Percentiles rank a stretch among this genome's conserved stretches.
These are phyloP conservation scores for Dysphania ambrosioides DNA, from an alignment of 148 eudicot genomes.

Conservation along the genomic window DNA sequence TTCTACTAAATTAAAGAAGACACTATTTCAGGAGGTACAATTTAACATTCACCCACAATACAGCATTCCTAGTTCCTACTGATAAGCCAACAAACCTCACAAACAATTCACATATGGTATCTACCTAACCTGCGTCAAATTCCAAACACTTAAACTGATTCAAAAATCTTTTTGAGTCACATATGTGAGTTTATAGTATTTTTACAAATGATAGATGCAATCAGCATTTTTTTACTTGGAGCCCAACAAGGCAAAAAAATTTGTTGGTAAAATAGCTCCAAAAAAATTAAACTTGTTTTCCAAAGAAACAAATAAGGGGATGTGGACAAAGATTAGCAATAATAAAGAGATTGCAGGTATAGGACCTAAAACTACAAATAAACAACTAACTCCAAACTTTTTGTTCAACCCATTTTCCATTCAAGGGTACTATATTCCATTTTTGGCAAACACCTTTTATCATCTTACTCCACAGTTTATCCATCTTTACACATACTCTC, in stretches of 20 bases:
- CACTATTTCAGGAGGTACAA: not conserved
- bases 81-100: conserved; percentile 1
- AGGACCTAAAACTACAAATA: too few relatives aligned
- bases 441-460: too few relatives aligned
- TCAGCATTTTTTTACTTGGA: not conserved
- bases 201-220: not conserved
- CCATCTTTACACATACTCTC: too few relatives aligned
- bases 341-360: too few relatives aligned
- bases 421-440: too few relatives aligned
- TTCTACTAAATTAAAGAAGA: not conserved
- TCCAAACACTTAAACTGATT: not conserved
- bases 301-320: too few relatives aligned
- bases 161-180: conserved; percentile 1
- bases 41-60: not conserved
- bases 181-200: not conserved
- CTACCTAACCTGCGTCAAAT: conserved; percentile 4
- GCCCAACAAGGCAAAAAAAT: not conserved
- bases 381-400: too few relatives aligned
- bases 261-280: not conserved
- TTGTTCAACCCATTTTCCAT: too few relatives aligned
- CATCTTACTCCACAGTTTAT: too few relatives aligned
- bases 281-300: too few relatives aligned
- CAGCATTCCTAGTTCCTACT: conserved; percentile 1
- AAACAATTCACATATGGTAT: conserved; percentile 4
- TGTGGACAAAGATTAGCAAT: too few relatives aligned